Evolutionary conservation across 495 filamentous ascomycete genomes (phyloP).

Genomic region (Pseudoneurospora amorphoporcata): DNA sequence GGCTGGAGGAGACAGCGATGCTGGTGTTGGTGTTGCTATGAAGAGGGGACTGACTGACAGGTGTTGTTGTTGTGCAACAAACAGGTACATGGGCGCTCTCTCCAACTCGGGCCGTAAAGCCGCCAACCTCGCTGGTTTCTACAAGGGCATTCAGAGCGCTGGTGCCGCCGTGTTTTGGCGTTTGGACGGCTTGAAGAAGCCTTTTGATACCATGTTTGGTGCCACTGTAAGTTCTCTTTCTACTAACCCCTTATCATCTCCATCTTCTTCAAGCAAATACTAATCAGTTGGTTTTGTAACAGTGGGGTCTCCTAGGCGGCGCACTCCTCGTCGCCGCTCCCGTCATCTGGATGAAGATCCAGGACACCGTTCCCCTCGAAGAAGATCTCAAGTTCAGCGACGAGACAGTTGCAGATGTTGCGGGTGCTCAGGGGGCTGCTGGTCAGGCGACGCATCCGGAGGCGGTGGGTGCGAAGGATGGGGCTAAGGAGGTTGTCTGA

Average conservation of each 20-base stretch:
- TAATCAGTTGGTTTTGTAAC: constrained; percentile 20
- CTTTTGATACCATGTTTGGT: constrained; percentile 55
- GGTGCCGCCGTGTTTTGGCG: constrained; percentile 82
- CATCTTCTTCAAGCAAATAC: neutral
- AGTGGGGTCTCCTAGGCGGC: constrained; percentile 64
- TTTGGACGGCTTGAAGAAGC: constrained; percentile 51
- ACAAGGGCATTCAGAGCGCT: constrained; percentile 93
- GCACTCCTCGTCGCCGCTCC: constrained; percentile 67
- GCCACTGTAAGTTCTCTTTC: constrained; percentile 28
- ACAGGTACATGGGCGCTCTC: constrained; percentile 82
- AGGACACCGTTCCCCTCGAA: constrained; percentile 60
- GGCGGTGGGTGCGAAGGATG: neutral
- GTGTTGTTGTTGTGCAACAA: constrained; percentile 21
- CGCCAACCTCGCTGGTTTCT: constrained; percentile 90
- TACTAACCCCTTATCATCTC: neutral
- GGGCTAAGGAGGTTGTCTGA: neutral
- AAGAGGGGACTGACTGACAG: constrained; percentile 26
- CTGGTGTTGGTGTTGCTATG: neutral
- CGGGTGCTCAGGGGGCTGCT: neutral
- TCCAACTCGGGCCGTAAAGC: constrained; percentile 85
- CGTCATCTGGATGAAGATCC: constrained; percentile 68
- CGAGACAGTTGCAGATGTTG: constrained; percentile 62
- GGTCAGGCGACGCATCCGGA: neutral
- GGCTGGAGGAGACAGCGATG: too few species aligned
- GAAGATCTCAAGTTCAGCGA: constrained; percentile 77